A percentile compares a stretch with the other conserved stretches of the same genome.
phyloP scores from a whole-genome alignment of 2,329 filamentous ascomycete genomes.

The Chlorencoelia australis region DNA sequence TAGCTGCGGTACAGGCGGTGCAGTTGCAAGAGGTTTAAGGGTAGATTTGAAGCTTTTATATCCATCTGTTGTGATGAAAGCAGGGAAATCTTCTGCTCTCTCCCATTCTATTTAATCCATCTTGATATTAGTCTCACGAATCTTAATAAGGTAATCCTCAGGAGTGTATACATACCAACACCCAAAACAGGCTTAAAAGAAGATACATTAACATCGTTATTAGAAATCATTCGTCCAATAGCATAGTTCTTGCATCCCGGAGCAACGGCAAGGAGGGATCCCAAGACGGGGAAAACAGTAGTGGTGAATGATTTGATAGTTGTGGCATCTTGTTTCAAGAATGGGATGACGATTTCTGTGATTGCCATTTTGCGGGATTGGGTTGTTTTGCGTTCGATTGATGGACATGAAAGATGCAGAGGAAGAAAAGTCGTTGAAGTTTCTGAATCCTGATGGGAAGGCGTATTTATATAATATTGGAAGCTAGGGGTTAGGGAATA shows the following conservation, averaged over 20 bases:
- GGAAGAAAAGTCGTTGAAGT: too few species aligned
- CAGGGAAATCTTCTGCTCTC: constrained; percentile 1
- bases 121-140: not conserved
- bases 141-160: not conserved
- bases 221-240: constrained; percentile 3
- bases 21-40: not conserved
- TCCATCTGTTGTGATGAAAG: constrained; percentile 2
- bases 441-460: too few species aligned
- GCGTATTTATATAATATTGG: too few species aligned
- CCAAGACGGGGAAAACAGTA: not conserved
- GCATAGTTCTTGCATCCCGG: not conserved
- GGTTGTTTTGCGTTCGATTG: too few species aligned
- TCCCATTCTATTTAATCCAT: constrained; percentile 13
- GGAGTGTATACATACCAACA: constrained; percentile 4
- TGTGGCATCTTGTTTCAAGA: constrained; percentile 4
- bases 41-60: constrained; percentile 3
- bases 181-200: constrained; percentile 5
- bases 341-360: constrained; percentile 7
- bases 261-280: not conserved
- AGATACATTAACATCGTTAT: constrained; percentile 3
- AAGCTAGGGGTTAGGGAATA: too few species aligned
- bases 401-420: too few species aligned
- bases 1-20: constrained; percentile 6
- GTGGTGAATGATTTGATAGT: not conserved
- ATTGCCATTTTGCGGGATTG: too few species aligned